These are phyloP conservation scores for Candida anutae DNA, from an alignment of 1,139 yeast genomes.

Conservation along the genomic window DNA sequence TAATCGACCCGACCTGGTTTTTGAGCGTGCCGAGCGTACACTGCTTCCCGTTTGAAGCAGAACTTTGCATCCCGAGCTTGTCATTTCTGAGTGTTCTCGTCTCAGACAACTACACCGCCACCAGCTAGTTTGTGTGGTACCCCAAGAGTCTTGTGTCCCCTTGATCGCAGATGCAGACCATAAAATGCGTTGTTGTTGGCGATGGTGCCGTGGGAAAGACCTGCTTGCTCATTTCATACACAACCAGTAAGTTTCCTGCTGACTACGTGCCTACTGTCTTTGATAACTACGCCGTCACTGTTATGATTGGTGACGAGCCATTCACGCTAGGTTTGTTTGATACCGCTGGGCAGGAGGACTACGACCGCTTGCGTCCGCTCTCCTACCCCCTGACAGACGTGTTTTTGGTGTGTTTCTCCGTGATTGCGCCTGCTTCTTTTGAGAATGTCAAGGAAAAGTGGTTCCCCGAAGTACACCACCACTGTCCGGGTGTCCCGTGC, in stretches of 20 bases:
- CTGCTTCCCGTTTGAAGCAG: no score
- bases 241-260: constrained; percentile 90
- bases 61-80: no score
- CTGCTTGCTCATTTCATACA: constrained; percentile 60
- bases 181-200: constrained; percentile 94
- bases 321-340: constrained; percentile 93
- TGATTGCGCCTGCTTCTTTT: constrained; percentile 94
- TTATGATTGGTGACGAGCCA: constrained; percentile 97
- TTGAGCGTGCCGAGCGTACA: no score
- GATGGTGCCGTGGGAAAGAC: constrained; percentile 93
- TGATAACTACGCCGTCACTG: constrained; percentile 96
- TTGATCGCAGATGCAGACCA: constrained; percentile 90
- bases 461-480: constrained; percentile 98
- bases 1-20: no score
- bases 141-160: no score
- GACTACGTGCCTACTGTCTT: constrained; percentile 95
- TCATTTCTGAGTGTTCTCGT: no score
- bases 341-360: constrained; percentile 99
- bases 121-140: no score
- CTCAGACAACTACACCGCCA: no score
- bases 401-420: constrained; percentile 88
- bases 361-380: constrained; percentile 92
- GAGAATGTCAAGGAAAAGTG: constrained; percentile 97
- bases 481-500: constrained; percentile 96
- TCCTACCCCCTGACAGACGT: constrained; percentile 97